Evolutionary conservation across 495 filamentous ascomycete genomes (phyloP), one percentile per base, ranked within the genome.

Genomic region (Aspergillus sclerotiicarbonarius): DNA sequence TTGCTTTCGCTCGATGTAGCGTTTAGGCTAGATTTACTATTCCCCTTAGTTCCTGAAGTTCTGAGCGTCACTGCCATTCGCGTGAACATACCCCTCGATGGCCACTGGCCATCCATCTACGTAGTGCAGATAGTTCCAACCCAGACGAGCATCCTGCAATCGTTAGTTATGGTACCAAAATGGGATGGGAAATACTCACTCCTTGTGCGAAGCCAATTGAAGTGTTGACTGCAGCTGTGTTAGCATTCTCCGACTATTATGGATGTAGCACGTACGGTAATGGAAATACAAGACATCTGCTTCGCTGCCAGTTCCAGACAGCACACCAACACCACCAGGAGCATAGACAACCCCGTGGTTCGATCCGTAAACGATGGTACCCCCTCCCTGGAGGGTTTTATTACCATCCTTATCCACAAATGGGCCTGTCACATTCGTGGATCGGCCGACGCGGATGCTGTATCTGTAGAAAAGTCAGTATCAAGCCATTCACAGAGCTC

Each of bases 251-350:
- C n/a, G n/a, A n/a, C n/a, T n/a, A n/a, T n/a, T n/a, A n/a, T 25
- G 12, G 21, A 0, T n/a, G 13, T 13, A n/a, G 16, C 3, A 65
- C 68, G 25, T 50, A 73, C 70, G 62, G 46, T 79, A 80, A 62
- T 81, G 78, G 64, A 77, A 80, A 25, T 79, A 82, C 15, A 81
- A 61, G 45, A 80, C 69, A 65, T 80, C 77, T 49, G 62, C 64
- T 7, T 46, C 51, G 4, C 63, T 67, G 32, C 57, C 64, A 49
- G 65, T 72, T 8, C 64, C 69, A 30, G 63, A 30, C 46, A 81
- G 45, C 8, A 76, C 67, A 1, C 76, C 79, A 32, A 74, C 21
- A 2, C 77, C 78, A 50, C 78, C 77, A 50, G 77, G 78, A 0
- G 76, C 78, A 68, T 80, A 80, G 6, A 78, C 70, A 29, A 67